phyloP scores from a whole-genome alignment of 2,329 filamentous ascomycete genomes.

The Nemania abortiva region DNA sequence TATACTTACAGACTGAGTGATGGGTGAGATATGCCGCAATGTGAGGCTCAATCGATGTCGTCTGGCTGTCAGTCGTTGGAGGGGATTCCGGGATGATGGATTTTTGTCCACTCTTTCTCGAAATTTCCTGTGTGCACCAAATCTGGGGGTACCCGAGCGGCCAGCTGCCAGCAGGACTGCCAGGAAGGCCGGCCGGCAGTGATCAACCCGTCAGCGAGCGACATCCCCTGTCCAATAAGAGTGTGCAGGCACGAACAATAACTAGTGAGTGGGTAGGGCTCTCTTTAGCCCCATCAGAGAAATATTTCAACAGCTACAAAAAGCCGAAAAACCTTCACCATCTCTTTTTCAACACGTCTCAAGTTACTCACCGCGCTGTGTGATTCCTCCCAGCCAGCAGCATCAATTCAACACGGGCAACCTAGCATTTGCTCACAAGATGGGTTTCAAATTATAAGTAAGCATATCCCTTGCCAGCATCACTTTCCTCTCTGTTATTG shows the following conservation, averaged over 20 bases:
- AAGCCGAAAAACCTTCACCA: not conserved
- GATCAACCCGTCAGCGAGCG: slow-evolving; percentile 2
- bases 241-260: not conserved
- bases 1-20: slow-evolving; percentile 41
- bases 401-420: slow-evolving; percentile 2
- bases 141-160: slow-evolving; percentile 21
- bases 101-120: slow-evolving; percentile 43
- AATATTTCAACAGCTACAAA: slow-evolving; percentile 33
- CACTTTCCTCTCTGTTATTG: slow-evolving; percentile 41
- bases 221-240: slow-evolving; percentile 11
- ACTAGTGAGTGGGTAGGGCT: not conserved
- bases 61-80: slow-evolving; percentile 41
- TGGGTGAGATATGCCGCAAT: slow-evolving; percentile 31
- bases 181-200: slow-evolving; percentile 20
- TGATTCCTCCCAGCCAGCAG: too few relatives aligned
- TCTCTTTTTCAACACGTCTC: not conserved
- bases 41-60: slow-evolving; percentile 39
- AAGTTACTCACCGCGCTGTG: not conserved
- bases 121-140: slow-evolving; percentile 44
- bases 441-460: slow-evolving; percentile 12
- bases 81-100: slow-evolving; percentile 41
- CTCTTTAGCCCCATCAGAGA: slow-evolving; percentile 15
- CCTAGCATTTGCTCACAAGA: not conserved
- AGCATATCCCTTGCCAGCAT: slow-evolving; percentile 1
- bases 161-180: slow-evolving; percentile 35